These are phyloP conservation scores for Cyanidioschyzon merolae DNA, from an alignment of 23 red algal genomes.

Conservation along the genomic window DNA sequence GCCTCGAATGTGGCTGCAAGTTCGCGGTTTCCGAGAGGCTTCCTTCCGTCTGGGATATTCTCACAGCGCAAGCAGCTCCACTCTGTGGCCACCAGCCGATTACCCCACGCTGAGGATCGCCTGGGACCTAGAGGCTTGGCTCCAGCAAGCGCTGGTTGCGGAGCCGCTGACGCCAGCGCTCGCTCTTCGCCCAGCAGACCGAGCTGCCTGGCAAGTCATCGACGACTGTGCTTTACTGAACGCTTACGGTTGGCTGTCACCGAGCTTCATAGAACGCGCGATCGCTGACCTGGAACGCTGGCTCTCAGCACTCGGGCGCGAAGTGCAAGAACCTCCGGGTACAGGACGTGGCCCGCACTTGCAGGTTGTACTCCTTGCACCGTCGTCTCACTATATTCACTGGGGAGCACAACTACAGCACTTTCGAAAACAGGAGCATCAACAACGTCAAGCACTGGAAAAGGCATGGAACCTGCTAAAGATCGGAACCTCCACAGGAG, in stretches of 20 bases:
- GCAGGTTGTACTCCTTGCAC: background rate
- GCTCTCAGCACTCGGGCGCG: background rate
- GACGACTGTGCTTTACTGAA: slow-evolving; percentile 10
- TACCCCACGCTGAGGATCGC: slow-evolving; percentile 3
- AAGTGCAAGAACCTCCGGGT: background rate
- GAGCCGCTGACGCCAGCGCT: background rate
- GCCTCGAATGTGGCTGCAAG: background rate
- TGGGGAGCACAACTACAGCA: background rate
- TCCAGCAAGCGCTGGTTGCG: background rate
- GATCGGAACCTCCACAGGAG: background rate
- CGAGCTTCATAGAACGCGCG: background rate
- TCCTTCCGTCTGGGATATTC: background rate
- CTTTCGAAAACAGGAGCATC: background rate
- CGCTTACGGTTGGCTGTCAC: background rate
- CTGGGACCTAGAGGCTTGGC: slow-evolving; percentile 4
- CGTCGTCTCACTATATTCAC: background rate
- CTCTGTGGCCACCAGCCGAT: background rate
- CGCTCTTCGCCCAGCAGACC: background rate
- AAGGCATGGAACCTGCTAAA: background rate
- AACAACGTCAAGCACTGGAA: background rate
- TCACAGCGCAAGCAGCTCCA: background rate
- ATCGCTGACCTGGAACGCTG: background rate
- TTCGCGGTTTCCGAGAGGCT: background rate
- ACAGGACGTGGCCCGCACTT: background rate
- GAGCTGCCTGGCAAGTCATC: background rate